phyloP scores from a whole-genome alignment of 768 basidiomycete species.

The Lyophyllum shimeji region DNA sequence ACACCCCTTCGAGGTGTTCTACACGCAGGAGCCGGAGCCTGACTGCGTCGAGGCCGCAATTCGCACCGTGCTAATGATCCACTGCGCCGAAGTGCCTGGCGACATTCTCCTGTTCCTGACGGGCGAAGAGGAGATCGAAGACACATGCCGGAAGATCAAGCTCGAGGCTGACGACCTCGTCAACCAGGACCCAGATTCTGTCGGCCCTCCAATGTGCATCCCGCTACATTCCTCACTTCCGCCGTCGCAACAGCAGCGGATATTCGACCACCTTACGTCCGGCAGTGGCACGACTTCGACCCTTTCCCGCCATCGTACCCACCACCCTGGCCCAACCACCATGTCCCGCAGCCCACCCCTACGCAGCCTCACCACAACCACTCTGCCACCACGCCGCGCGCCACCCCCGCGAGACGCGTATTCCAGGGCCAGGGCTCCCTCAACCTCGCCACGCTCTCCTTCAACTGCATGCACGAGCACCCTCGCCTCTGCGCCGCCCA shows the following conservation, averaged over 20 bases:
- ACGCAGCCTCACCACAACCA: no score
- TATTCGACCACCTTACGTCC: conserved; percentile 86
- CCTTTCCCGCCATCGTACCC: not conserved
- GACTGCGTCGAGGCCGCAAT: conserved; percentile 98
- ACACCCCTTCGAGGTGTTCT: conserved; percentile 95
- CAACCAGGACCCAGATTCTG: conserved; percentile 65
- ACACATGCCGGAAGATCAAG: conserved; percentile 92
- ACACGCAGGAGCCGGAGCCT: conserved; percentile 88
- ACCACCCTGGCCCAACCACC: not conserved
- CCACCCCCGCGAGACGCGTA: no score
- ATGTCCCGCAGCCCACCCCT: not conserved
- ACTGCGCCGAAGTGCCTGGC: conserved; percentile 90
- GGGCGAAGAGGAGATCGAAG: conserved; percentile 98
- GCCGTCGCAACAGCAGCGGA: conserved; percentile 92
- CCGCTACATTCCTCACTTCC: conserved; percentile 96
- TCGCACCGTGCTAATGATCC: conserved; percentile 95
- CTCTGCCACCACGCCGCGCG: no score
- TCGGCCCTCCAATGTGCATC: conserved; percentile 88
- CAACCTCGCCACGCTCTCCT: conserved; percentile 64
- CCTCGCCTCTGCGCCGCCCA: conserved; percentile 69
- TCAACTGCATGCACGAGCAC: conserved; percentile 63
- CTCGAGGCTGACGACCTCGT: conserved; percentile 84
- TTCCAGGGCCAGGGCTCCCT: conserved; percentile 45
- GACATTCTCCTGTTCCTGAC: conserved; percentile 95
- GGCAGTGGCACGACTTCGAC: conserved; percentile 1